phyloP scores from a whole-genome alignment of 2,329 filamentous ascomycete genomes.

The Diplodia corticola region DNA sequence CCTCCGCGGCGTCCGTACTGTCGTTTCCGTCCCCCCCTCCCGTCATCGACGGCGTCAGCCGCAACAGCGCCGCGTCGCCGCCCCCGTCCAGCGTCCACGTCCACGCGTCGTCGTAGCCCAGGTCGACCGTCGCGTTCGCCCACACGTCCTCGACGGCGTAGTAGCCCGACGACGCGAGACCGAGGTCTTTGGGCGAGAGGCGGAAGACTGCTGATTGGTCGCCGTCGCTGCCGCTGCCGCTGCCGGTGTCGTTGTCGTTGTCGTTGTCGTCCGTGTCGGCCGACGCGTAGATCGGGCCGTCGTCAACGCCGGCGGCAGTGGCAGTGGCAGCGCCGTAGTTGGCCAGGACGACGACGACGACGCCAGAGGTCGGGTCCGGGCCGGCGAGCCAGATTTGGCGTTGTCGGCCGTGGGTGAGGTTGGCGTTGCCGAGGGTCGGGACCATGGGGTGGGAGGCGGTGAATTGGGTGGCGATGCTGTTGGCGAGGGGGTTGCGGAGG shows the following conservation, averaged over 20 bases:
- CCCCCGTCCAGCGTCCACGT: not conserved
- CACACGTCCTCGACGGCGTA: constrained; percentile 2
- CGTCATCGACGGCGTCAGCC: not conserved
- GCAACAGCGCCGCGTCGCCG: not conserved
- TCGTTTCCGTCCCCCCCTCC: not conserved
- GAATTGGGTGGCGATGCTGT: constrained; percentile 28
- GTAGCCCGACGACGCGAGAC: not conserved
- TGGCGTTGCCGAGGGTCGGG: constrained; percentile 25
- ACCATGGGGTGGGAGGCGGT: constrained; percentile 31
- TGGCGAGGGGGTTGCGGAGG: constrained; percentile 24
- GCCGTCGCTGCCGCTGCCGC: not conserved
- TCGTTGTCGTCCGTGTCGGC: not conserved
- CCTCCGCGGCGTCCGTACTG: not conserved
- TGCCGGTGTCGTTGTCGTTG: not conserved
- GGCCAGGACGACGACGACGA: constrained; percentile 29
- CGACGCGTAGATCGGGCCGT: not conserved
- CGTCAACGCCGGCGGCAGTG: constrained; percentile 24
- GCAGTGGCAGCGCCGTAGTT: constrained; percentile 35
- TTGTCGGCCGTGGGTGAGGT: constrained; percentile 29
- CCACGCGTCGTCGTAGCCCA: not conserved
- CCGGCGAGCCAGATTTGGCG: constrained; percentile 34
- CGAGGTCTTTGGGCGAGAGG: constrained; percentile 2
- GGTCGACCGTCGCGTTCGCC: not conserved
- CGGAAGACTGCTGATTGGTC: not conserved
- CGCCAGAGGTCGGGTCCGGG: constrained; percentile 23